Evolutionary conservation across 2,329 filamentous ascomycete genomes (phyloP).

Genomic region (Exserohilum rostratum): DNA sequence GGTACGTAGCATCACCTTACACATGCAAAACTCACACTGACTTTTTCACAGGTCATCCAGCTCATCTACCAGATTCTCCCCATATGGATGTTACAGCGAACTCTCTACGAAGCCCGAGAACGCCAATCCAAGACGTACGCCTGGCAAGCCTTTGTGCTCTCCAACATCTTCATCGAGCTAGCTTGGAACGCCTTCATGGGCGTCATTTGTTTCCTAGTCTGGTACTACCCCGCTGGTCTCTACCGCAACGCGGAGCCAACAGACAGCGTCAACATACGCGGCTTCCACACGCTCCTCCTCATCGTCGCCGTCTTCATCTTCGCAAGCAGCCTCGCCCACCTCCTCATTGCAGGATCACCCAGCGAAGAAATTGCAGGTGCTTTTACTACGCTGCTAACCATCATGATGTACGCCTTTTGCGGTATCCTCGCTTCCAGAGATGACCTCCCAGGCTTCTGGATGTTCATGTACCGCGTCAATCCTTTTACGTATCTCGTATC

Average conservation of each 20-base stretch:
- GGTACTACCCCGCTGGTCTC: conserved; percentile 69
- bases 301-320: conserved; percentile 67
- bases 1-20: conserved; percentile 24
- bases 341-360: conserved; percentile 73
- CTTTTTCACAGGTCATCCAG: conserved; percentile 37
- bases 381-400: conserved; percentile 64
- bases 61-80: conserved; percentile 59
- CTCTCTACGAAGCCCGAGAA: conserved; percentile 65
- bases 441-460: conserved; percentile 73
- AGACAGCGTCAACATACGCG: conserved; percentile 62
- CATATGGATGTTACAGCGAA: conserved; percentile 61
- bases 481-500: conserved; percentile 71
- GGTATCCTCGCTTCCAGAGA: conserved; percentile 66
- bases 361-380: conserved; percentile 71
- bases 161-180: conserved; percentile 74
- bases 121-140: conserved; percentile 72
- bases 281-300: conserved; percentile 71
- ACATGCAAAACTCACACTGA: conserved; percentile 48
- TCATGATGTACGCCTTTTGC: conserved; percentile 53
- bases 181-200: conserved; percentile 58
- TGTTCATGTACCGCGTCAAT: conserved; percentile 74
- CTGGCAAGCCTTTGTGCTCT: conserved; percentile 73
- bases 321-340: conserved; percentile 71
- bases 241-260: conserved; percentile 70
- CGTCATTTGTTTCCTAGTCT: conserved; percentile 61